These are phyloP conservation scores for Coffea canephora DNA, from an alignment of 257 asterid species.

Conservation along the genomic window DNA sequence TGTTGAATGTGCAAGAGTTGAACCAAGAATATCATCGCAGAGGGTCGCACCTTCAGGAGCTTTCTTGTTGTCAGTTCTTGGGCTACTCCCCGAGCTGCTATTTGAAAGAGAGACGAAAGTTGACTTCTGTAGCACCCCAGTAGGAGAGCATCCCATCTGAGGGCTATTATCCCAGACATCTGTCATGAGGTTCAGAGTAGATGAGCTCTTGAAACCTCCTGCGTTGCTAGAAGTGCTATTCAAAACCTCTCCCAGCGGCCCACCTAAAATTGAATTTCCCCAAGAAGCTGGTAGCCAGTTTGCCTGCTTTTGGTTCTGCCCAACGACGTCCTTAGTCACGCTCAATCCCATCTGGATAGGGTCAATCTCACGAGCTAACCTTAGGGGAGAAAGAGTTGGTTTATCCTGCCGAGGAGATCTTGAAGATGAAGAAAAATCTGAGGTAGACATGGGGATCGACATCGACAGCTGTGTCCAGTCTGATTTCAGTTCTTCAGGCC, in stretches of 20 bases:
- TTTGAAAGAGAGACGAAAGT: slow-evolving; percentile 62
- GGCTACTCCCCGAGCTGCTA: slow-evolving; percentile 76
- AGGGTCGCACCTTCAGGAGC: slow-evolving; percentile 33
- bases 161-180: slow-evolving; percentile 40
- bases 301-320: slow-evolving; percentile 39
- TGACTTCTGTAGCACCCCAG: slow-evolving; percentile 67
- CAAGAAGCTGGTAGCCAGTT: slow-evolving; percentile 65
- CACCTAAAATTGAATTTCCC: slow-evolving; percentile 72
- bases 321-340: slow-evolving; percentile 26
- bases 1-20: slow-evolving; percentile 41
- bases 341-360: slow-evolving; percentile 63
- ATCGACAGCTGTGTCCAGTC: slow-evolving; percentile 94
- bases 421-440: slow-evolving; percentile 58
- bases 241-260: slow-evolving; percentile 85
- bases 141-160: slow-evolving; percentile 64
- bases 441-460: slow-evolving; percentile 64
- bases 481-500: slow-evolving; percentile 61
- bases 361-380: slow-evolving; percentile 53
- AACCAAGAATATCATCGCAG: slow-evolving; percentile 43
- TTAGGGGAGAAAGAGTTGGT: slow-evolving; percentile 47
- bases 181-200: slow-evolving; percentile 29
- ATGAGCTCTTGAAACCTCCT: slow-evolving; percentile 23
- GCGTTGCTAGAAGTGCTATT: slow-evolving; percentile 34
- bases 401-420: slow-evolving; percentile 51
- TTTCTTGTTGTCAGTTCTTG: slow-evolving; percentile 45